Evolutionary conservation across 2,329 filamentous ascomycete species (phyloP), one percentile per base, ranked within the genome.

Genomic region (Delphinella strobiligena): DNA sequence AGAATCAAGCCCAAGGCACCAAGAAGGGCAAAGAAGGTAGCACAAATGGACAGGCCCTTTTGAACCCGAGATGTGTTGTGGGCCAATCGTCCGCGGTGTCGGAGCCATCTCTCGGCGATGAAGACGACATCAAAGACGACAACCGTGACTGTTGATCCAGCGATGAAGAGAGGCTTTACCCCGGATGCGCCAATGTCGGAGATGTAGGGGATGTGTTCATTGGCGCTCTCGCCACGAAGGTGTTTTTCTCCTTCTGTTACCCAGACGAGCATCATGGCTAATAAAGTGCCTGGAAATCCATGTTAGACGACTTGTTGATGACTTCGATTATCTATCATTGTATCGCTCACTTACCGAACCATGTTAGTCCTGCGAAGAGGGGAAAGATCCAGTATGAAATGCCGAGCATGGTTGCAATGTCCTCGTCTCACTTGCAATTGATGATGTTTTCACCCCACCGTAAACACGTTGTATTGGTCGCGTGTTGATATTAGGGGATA

Each of bases 81-180:
- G 2, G 80, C 75, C 19, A 96, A 71, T 11, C 85, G 79, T 7
- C 86, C 84, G 16, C 67, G 70, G 61, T 95, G 88, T 34, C 89
- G 79, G 37, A 96, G 71, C 75, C 80, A 91, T 45, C 88, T 78
- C 64, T 95, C 89, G 11, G 81, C 67, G 38, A 82, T 60, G 55
- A 98, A 91, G 18, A 81, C 76, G 7, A 85, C 61, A 62, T 93
- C 82, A 53, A 98, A 80, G 45, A 83, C 79, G 36, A 93, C 67
- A 16, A 85, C 82, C 4, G 82, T 87, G 27, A 85, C 63, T 39
- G 69, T 65, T 52, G 73, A 78, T 50, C 83, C 80, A 24, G 78
- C 68, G 52, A 91, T 79, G 66, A 91, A 91, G 45, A 89, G 69
- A 2, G 84, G 83, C 55, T 88, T 82, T 14, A 88, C 69, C 19